Conservation (phyloP, 257 asterid genomes). For the Striga asiatica region DNA sequence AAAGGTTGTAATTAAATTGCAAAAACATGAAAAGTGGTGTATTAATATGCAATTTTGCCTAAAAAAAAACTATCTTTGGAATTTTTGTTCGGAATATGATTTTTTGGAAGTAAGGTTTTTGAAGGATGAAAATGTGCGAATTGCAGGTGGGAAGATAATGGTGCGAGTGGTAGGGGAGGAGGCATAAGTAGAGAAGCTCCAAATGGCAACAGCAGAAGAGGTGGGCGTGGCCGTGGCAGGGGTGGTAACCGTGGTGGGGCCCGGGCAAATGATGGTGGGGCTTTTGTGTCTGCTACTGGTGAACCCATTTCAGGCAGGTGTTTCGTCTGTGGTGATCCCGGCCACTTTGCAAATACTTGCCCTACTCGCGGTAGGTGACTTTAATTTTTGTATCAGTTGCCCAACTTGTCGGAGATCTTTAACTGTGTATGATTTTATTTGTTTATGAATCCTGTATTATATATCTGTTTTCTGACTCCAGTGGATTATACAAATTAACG, state of each 20-base stretch:
- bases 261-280: slow-evolving; percentile 23
- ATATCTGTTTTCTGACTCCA: too few species aligned
- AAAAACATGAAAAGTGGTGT: too few species aligned
- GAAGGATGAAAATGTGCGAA: too few species aligned
- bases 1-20: too few species aligned
- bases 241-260: slow-evolving; percentile 30
- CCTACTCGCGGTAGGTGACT: slow-evolving; percentile 68
- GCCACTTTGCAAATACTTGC: slow-evolving; percentile 76
- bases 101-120: too few species aligned
- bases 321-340: slow-evolving; percentile 86
- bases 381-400: too few species aligned
- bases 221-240: slow-evolving; percentile 46
- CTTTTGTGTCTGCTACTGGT: slow-evolving; percentile 84
- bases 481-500: too few species aligned
- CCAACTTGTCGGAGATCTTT: neutral
- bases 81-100: too few species aligned
- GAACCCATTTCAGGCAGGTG: slow-evolving; percentile 82
- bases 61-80: too few species aligned
- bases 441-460: neutral
- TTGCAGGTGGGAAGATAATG: slow-evolving; percentile 79
- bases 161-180: slow-evolving; percentile 37
- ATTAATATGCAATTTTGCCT: too few species aligned
- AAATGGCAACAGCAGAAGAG: slow-evolving; percentile 42
- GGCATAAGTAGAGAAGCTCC: slow-evolving; percentile 28
- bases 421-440: slow-evolving; percentile 1